Conservation (phyloP, 2,329 filamentous ascomycete genomes). For the Colletotrichum higginsianum region DNA sequence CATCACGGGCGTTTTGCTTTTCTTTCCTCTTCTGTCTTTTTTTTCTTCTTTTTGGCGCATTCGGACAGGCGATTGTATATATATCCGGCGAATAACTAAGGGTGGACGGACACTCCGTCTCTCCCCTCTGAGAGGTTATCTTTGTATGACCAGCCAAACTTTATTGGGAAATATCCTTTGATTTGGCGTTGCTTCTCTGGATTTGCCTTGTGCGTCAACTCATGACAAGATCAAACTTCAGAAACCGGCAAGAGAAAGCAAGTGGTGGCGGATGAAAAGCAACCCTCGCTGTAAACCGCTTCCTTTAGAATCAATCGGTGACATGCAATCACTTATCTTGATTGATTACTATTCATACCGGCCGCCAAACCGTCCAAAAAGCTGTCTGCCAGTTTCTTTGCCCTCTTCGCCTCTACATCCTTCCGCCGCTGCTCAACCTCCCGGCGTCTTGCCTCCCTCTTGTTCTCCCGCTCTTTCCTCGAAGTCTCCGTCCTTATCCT, state of each 20-base stretch:
- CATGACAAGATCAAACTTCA: conserved; percentile 18
- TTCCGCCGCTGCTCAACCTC: conserved; percentile 76
- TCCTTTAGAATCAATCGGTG: not conserved
- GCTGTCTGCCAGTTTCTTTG: conserved; percentile 78
- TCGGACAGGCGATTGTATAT: conserved; percentile 27
- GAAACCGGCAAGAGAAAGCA: conserved; percentile 2
- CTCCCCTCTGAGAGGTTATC: not conserved
- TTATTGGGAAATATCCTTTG: not conserved
- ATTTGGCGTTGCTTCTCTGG: conserved; percentile 22
- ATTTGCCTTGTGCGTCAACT: conserved; percentile 15
- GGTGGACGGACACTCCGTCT: not conserved
- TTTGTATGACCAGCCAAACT: not conserved
- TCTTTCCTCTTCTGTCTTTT: no score
- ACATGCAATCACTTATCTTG: not conserved
- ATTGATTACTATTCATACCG: conserved; percentile 12
- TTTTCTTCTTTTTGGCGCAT: conserved; percentile 19
- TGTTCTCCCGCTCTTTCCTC: conserved; percentile 68
- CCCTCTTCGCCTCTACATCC: conserved; percentile 73
- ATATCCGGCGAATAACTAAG: conserved; percentile 28
- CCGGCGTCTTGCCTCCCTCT: conserved; percentile 70
- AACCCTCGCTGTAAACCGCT: not conserved
- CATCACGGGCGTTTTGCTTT: conserved; percentile 16
- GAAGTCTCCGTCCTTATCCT: conserved; percentile 77
- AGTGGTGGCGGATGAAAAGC: not conserved
- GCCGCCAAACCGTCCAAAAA: conserved; percentile 75